These are phyloP conservation scores for Neofusicoccum sp. DNA, from an alignment of 2,329 filamentous ascomycete species.

Conservation along the genomic window DNA sequence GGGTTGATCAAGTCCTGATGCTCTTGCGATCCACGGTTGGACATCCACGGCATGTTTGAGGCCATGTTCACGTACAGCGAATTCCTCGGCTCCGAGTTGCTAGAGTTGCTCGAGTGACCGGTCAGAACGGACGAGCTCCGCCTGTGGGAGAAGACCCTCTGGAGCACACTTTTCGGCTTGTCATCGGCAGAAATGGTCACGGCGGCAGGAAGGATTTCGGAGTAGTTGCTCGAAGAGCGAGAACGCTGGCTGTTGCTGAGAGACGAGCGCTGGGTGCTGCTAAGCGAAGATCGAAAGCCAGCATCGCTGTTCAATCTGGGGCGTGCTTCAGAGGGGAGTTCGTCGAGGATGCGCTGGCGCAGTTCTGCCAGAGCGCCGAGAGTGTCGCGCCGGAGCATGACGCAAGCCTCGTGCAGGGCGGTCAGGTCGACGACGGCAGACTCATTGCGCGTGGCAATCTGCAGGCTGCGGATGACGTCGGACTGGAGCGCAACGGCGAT, in stretches of 20 bases:
- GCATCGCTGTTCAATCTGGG: slow-evolving; percentile 5
- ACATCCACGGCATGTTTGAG: slow-evolving; percentile 4
- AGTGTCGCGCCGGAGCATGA: slow-evolving; percentile 34
- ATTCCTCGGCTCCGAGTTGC: slow-evolving; percentile 9
- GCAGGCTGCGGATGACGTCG: slow-evolving; percentile 40
- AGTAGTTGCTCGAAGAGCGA: slow-evolving; percentile 9
- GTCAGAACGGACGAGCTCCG: slow-evolving; percentile 6
- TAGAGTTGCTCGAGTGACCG: not conserved
- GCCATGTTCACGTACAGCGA: not conserved
- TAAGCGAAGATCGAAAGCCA: not conserved
- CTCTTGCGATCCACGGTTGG: slow-evolving; percentile 1
- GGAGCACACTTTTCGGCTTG: not conserved
- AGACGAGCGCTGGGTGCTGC: slow-evolving; percentile 3
- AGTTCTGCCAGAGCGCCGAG: slow-evolving; percentile 36
- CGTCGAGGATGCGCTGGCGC: slow-evolving; percentile 34
- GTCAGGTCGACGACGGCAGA: slow-evolving; percentile 35
- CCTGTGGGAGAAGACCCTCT: slow-evolving; percentile 10
- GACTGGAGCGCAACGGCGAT: slow-evolving; percentile 41
- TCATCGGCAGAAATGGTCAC: slow-evolving; percentile 9
- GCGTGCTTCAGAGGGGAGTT: not conserved
- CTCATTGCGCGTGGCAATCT: slow-evolving; percentile 36
- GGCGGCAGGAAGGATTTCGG: slow-evolving; percentile 1
- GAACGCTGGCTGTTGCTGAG: slow-evolving; percentile 8
- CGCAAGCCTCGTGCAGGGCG: slow-evolving; percentile 37
- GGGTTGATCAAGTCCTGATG: slow-evolving; percentile 9